Conservation (phyloP, 192 early-diverging fungal genomes). For the Chytriomyces sp. region DNA sequence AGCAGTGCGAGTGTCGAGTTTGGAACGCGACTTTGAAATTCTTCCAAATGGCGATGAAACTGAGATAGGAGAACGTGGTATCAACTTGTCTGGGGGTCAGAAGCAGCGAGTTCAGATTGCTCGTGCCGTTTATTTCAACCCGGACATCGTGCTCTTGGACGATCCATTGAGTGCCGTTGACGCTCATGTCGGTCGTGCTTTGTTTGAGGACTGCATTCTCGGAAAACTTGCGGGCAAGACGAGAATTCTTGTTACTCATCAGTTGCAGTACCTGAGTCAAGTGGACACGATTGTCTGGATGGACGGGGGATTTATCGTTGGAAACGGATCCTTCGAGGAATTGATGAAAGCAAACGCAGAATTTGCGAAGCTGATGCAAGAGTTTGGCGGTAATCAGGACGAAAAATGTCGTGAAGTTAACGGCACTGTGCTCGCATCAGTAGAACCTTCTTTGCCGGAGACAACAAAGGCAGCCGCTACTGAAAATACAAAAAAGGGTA, state of each 20-base stretch:
- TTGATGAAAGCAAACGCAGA: constrained; percentile 57
- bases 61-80: constrained; percentile 53
- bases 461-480: background rate
- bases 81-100: constrained; percentile 68
- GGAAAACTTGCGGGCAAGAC: constrained; percentile 71
- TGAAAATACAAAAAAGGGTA: constrained; percentile 34
- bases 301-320: constrained; percentile 64
- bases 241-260: constrained; percentile 80
- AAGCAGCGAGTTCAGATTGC: constrained; percentile 81
- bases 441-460: too few species aligned
- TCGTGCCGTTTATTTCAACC: constrained; percentile 70
- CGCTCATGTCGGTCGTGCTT: constrained; percentile 61
- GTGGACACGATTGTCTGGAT: constrained; percentile 73
- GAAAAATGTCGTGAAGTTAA: constrained; percentile 18
- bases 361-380: constrained; percentile 51
- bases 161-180: constrained; percentile 91
- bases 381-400: constrained; percentile 39
- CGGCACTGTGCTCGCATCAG: too few species aligned
- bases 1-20: constrained; percentile 66
- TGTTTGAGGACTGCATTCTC: constrained; percentile 75
- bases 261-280: constrained; percentile 67
- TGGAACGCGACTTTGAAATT: constrained; percentile 66
- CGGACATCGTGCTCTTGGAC: constrained; percentile 78
- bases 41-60: constrained; percentile 68
- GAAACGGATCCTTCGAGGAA: constrained; percentile 60